Evolutionary conservation across 73 alveolate genomes (phyloP).

Genomic region (Blepharisma japonicum): DNA sequence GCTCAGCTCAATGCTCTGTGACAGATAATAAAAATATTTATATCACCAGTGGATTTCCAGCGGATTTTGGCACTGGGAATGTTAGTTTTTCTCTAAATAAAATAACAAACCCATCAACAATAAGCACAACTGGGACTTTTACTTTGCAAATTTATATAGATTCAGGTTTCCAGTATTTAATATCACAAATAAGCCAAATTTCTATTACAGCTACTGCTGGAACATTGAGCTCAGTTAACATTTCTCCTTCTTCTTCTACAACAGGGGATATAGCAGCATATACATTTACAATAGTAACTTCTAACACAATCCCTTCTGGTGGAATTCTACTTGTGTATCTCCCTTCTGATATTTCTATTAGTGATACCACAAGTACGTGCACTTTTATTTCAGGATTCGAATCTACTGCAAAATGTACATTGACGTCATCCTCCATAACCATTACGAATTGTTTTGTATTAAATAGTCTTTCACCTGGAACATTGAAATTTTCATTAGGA

Average conservation of each 20-base stretch:
- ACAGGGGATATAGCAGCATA: background rate
- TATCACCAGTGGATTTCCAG: too few relatives aligned
- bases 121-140: conserved; percentile 34
- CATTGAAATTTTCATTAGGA: conserved; percentile 33
- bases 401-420: conserved; percentile 15
- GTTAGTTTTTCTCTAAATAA: conserved; percentile 40
- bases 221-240: background rate
- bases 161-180: background rate
- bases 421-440: conserved; percentile 19
- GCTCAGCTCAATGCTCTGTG: too few relatives aligned
- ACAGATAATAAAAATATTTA: too few relatives aligned
- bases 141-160: background rate
- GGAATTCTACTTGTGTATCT: conserved; percentile 24
- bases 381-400: background rate
- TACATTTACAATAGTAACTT: background rate
- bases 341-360: conserved; percentile 31
- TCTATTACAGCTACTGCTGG: conserved; percentile 34
- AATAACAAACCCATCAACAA: conserved; percentile 37
- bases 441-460: conserved; percentile 20
- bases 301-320: background rate
- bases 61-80: background rate
- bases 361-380: conserved; percentile 25
- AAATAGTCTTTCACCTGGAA: conserved; percentile 24
- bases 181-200: background rate
- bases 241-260: background rate